Conservation (phyloP, 176 grass and related monocot genomes). For the Lolium perenne region DNA sequence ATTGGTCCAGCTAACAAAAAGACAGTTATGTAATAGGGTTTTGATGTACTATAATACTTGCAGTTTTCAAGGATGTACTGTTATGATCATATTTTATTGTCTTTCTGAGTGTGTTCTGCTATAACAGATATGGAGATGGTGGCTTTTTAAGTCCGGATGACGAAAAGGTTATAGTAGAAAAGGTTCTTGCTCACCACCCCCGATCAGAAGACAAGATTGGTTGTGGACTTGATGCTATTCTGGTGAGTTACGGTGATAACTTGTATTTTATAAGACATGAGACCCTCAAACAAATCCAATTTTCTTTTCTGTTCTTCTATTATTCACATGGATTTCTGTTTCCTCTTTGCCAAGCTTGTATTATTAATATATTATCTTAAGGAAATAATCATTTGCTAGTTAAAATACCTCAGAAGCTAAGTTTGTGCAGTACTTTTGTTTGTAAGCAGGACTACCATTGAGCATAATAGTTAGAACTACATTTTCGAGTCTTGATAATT, state of each 20-base stretch:
- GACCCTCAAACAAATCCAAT: slow-evolving; percentile 7
- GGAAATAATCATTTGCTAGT: slow-evolving; percentile 15
- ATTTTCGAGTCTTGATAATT: background rate
- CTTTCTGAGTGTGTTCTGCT: slow-evolving; percentile 27
- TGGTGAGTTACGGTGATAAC: slow-evolving; percentile 55
- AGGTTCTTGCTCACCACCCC: slow-evolving; percentile 82
- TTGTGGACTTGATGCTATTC: slow-evolving; percentile 79
- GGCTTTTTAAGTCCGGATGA: slow-evolving; percentile 55
- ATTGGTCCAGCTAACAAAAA: background rate
- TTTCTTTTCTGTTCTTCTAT: background rate
- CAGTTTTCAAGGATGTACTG: background rate
- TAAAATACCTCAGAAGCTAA: slow-evolving; percentile 12
- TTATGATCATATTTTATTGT: background rate
- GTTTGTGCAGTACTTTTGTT: slow-evolving; percentile 18
- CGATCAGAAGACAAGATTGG: slow-evolving; percentile 79
- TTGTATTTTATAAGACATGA: slow-evolving; percentile 7
- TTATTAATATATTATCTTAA: background rate
- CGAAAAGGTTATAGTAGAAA: slow-evolving; percentile 62
- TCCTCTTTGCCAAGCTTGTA: too few species aligned
- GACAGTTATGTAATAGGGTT: background rate
- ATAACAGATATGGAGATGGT: slow-evolving; percentile 72
- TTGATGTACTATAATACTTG: background rate
- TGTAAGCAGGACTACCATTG: background rate
- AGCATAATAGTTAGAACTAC: background rate
- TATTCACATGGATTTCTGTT: background rate